Evolutionary conservation across 345 rosid species (phyloP).

Genomic region (Citrus maxima): DNA sequence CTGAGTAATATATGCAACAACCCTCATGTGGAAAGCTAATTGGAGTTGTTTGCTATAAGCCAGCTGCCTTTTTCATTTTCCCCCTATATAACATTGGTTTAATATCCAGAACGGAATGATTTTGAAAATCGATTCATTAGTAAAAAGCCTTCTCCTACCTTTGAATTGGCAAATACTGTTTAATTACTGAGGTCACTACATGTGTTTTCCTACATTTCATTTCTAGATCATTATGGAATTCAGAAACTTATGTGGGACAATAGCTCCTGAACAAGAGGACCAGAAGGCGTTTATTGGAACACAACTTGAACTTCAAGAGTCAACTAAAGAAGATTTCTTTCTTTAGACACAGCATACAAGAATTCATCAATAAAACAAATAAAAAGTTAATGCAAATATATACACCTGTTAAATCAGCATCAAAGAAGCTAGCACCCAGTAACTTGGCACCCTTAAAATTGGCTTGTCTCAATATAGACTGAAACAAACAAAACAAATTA

Average conservation of each 20-base stretch:
- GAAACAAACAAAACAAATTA: constrained; percentile 9
- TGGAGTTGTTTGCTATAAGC: not conserved
- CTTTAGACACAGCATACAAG: not conserved
- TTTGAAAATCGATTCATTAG: no score
- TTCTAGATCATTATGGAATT: not conserved
- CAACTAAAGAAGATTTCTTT: not conserved
- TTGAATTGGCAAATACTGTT: not conserved
- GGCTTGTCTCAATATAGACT: constrained; percentile 89
- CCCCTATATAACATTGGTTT: not conserved
- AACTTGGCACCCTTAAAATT: constrained; percentile 88
- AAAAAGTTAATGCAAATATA: not conserved
- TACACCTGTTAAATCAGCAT: constrained; percentile 90
- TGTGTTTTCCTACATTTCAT: not conserved
- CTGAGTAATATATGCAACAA: not conserved
- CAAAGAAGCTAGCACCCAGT: constrained; percentile 94
- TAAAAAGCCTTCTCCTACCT: no score
- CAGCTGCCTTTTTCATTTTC: not conserved
- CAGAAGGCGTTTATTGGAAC: not conserved
- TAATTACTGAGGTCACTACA: not conserved
- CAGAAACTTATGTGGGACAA: not conserved
- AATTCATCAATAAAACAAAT: not conserved
- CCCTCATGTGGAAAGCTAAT: not conserved
- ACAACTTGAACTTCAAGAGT: not conserved
- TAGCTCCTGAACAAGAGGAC: not conserved
- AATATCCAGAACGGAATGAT: no score